phyloP scores from a whole-genome alignment of 2,329 filamentous ascomycete species.

The Colletotrichum sp. region DNA sequence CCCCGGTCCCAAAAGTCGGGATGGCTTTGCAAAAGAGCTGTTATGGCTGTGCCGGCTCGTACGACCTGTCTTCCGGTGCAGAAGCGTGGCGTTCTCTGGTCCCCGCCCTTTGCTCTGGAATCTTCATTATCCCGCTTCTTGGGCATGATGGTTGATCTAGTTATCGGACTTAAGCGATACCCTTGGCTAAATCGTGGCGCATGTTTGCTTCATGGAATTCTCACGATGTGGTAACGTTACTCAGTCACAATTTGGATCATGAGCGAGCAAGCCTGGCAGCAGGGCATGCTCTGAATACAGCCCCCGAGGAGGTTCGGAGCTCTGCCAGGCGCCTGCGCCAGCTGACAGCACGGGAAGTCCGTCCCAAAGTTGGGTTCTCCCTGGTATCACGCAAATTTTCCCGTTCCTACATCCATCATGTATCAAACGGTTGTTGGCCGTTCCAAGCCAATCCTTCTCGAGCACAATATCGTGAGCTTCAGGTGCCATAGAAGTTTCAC shows the following conservation, averaged over 20 bases:
- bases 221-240: neutral
- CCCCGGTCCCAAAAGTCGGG: neutral
- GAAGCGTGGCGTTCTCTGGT: neutral
- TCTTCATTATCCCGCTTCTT: neutral
- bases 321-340: neutral
- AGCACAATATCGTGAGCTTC: neutral
- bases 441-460: neutral
- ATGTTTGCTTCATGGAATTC: neutral
- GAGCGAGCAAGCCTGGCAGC: neutral
- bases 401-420: neutral
- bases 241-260: neutral
- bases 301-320: neutral
- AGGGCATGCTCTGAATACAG: neutral
- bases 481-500: neutral
- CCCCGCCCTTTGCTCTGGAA: neutral
- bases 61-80: neutral
- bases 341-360: neutral
- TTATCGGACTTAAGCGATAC: slow-evolving; percentile 5
- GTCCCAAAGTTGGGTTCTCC: neutral
- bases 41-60: neutral
- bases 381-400: neutral
- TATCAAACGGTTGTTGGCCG: neutral
- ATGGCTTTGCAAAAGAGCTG: neutral
- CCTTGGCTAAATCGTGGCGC: neutral
- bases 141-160: neutral